Evolutionary conservation across 2,329 filamentous ascomycete species (phyloP).

Genomic region (Alternaria burnsii): DNA sequence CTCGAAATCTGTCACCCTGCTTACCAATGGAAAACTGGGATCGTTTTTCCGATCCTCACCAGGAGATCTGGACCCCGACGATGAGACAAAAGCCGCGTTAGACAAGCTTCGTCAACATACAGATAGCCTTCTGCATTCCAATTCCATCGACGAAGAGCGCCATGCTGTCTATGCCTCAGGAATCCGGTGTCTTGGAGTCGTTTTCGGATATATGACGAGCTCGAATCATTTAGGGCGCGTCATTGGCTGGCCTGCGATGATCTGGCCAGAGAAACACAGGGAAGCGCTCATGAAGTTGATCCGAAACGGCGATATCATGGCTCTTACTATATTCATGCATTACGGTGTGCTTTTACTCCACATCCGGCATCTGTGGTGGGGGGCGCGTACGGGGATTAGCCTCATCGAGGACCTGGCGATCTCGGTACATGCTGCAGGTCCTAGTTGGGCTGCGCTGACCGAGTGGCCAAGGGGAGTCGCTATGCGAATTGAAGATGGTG

Average conservation of each 20-base stretch:
- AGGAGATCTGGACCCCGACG: not conserved
- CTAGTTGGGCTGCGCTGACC: slow-evolving; percentile 5
- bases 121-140: not conserved
- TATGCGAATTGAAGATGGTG: not conserved
- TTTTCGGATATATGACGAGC: not conserved
- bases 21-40: not conserved
- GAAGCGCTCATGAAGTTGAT: slow-evolving; percentile 12
- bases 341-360: slow-evolving; percentile 21
- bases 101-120: not conserved
- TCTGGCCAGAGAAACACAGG: slow-evolving; percentile 2
- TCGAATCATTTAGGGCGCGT: slow-evolving; percentile 6
- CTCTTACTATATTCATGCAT: slow-evolving; percentile 15
- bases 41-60: not conserved
- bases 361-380: slow-evolving; percentile 16
- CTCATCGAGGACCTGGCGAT: slow-evolving; percentile 12
- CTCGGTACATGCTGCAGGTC: slow-evolving; percentile 4
- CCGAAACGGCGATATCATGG: slow-evolving; percentile 16
- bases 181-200: not conserved
- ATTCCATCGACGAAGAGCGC: not conserved
- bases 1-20: not conserved
- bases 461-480: not conserved
- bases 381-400: slow-evolving; percentile 4
- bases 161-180: not conserved
- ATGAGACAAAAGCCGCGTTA: not conserved
- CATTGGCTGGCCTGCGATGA: slow-evolving; percentile 16